Base-by-base conservation (phyloP, 1,139 yeast genomes). In the Zygosaccharomyces pseudobailii region DNA sequence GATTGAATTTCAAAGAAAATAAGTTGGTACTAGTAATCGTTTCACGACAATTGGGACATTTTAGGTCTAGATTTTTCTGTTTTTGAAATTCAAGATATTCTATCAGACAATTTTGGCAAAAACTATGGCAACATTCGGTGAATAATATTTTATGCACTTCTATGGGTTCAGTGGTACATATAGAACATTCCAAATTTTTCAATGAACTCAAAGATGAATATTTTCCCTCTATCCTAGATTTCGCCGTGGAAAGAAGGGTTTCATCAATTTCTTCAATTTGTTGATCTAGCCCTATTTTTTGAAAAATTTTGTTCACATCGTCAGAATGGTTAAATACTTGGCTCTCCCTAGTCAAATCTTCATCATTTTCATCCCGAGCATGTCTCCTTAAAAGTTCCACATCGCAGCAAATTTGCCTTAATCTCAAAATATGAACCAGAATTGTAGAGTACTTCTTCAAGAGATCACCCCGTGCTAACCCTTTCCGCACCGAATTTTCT, bases 381-480 rank as follows among this genome's bases (percentile, higher is more conserved):
- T 43, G 48, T 13, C 59, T 46, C 21, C 66, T 79, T 2, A 86
- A 76, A 48, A 87, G 69, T 46, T 78, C 78, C 4, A 85, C 77
- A 63, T 92, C 97, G 61, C 96, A 88, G 62, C 97, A 92, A 0
- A 86, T 79, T 63, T 92, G 97, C 47, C 97, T 74, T 38, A 92
- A 71, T 47, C 97, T 73, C 52, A 90, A 67, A 50, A 92, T 84
- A 61, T 87, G 95, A 1, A 94, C 84, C 54, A 92, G 70, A 54
- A 92, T 87, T 37, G 87, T 83, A 1, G 94, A 80, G 62, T 87
- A 90, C 49, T 78, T 80, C 52, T 79, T 82, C 58, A 87, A 67
- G n/a, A 87, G 71, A 52, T 84, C 79, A 2, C 97, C 97, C 6
- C 71, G 67, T 3, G 74, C 74, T 46, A 84, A 65, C 39, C 84